These are phyloP conservation scores for Acanthamoeba lenticulata DNA, from an alignment of 208 protist genomes.

Conservation along the genomic window DNA sequence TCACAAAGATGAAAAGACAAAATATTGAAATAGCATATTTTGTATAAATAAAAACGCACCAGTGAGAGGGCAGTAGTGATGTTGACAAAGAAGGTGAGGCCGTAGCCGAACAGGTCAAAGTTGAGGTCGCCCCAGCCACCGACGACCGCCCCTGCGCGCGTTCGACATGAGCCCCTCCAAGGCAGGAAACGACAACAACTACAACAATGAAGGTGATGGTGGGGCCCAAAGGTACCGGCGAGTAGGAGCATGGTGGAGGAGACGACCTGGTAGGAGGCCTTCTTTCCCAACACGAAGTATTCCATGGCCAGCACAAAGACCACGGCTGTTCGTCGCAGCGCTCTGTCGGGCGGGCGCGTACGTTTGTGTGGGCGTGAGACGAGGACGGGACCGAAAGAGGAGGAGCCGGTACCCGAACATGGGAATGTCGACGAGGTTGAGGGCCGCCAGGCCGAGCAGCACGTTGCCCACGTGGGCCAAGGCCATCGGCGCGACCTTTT, in stretches of 20 bases:
- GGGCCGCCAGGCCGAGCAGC: background rate
- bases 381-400: background rate
- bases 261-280: background rate
- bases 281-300: background rate
- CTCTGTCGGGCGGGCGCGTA: background rate
- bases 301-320: background rate
- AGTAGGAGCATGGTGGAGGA: background rate
- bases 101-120: constrained; percentile 27
- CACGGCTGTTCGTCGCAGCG: background rate
- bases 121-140: constrained; percentile 13
- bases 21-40: background rate
- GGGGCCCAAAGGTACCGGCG: background rate
- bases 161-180: background rate
- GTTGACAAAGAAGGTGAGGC: background rate
- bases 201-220: background rate
- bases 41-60: background rate
- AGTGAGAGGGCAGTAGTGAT: background rate
- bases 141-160: background rate
- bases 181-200: background rate
- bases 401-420: background rate
- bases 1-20: background rate
- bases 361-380: background rate
- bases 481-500: constrained; percentile 11
- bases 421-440: constrained; percentile 5
- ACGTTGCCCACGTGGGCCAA: background rate